Evolutionary conservation across 805 yeast genomes (phyloP), one percentile per base, ranked within the genome.

Genomic region (Yamadazyma takamatsuzukensis): DNA sequence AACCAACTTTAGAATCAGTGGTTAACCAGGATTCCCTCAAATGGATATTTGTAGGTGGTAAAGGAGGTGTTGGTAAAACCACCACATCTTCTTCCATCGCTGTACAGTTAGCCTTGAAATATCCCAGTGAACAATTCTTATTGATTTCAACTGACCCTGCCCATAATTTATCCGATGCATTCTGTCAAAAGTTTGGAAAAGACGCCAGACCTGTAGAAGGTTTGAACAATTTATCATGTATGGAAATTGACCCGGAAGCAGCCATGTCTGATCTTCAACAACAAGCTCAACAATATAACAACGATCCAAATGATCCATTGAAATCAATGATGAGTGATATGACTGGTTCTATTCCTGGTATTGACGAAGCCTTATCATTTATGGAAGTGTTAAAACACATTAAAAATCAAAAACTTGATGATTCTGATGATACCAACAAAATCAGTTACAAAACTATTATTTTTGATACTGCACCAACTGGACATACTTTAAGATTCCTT

Each of bases 391-490:
- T 93, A 73, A 93, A 93, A 59, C 97, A 93, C 55, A 89, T 93
- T 61, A 89, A 88, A 62, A 78, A 75, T 45, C 93, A 84, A 63
- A 53, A 53, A 32, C 21, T 26, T 12, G 38, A 35, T 11, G 22
- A 22, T 10, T 54, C 44, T 18, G 43, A 44, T 18, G 55, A 43
- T 10, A 35, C 41, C 9, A 49, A 44, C 17, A 58, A 54, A 15
- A 43, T 54, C 28, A 40, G 56, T 18, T 93, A 83, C 56, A 87
- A 84, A 47, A 87, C 95, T 6, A 89, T 93, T 44, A 87, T 93
- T 45, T 93, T 93, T 53, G 99, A 93, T 60, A 93, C 99, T n/a
- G 98, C 99, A 0, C 99, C 99, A 48, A 93, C 99, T 0, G 99
- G 99, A 22, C 99, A 93, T 62, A 93, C 98, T 2, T 70, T 93